Evolutionary conservation across 176 grass and related monocot genomes (phyloP), one percentile per base, ranked within the genome.

Genomic region (Ampelocalamus luodianensis): DNA sequence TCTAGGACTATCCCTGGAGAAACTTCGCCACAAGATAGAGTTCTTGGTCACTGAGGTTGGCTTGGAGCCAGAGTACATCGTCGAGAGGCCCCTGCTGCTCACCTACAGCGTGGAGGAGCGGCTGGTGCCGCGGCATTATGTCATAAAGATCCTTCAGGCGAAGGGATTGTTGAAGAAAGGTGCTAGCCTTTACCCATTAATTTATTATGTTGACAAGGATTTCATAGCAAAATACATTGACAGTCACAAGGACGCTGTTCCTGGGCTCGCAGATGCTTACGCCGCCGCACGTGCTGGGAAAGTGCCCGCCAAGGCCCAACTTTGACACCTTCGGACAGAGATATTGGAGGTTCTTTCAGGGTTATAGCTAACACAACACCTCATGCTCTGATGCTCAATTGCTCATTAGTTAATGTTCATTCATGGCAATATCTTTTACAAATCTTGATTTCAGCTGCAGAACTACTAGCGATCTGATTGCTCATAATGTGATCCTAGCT

Each of bases 191-290:
- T 50, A 48, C 0, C 14, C 3, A 16, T 20, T 65, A 58, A 12
- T 56, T 81, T 9, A 0, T n/a, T 58, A 18, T 23, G 65, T 4
- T 5, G 22, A 70, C 22, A 23, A 58, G 17, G 7, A 3, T 8
- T 81, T 70, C 65, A 24, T 58, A 27, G 34, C 79, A 15, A 81
- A 50, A 20, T 70, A 70, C 71, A 78, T 93, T 11, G 62, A 87
- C 37, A 58, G 13, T 45, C 46, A 87, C 56, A 71, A 87, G 60
- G 22, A 82, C 15, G 40, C 40, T 39, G 58, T 82, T 72, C 84
- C 81, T 45, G 0, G 46, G 12, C 3, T 49, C 0, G 46, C 11
- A 14, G 46, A 49, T 49, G 13, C 46, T 49, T 49, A 49, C 3
- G 3, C 3, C 4, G 46, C 13, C 14, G 46, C 4, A 14, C 14